Base-by-base conservation (phyloP, 2,329 filamentous ascomycete genomes). In the Rhynchosporium secalis region DNA sequence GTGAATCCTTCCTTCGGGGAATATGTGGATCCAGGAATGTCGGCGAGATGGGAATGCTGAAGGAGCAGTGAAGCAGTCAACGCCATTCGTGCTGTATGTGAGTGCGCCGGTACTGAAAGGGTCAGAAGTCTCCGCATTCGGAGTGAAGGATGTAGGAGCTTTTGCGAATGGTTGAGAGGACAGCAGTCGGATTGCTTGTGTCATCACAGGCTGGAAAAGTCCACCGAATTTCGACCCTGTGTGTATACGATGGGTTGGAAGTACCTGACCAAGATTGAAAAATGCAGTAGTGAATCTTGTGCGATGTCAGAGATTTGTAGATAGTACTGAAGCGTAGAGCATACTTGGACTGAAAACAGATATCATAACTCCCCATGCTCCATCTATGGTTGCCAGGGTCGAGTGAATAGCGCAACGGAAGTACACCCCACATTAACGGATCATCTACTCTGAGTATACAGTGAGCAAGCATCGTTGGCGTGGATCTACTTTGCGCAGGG, bases 1-100 rank as follows among this genome's bases (percentile, higher is more conserved):
- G 76, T 98, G 93, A 51, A 96, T 92, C 75, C 90, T 92, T 54
- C 92, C 95, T 77, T 99, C 95, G 12, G 95, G 95, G 75, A 98
- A 98, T 60, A 98, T 89, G 76, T 99, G 95, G 3, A 99, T 80
- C 95, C 95, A 99, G 49, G 86, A 85, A 75, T 90, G 83, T 51
- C 85, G 86, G 70, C 92, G 87, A 66, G 78, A 82, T 1, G 84
- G 75, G 74, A 90, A 93, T 54, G 86, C 83, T 1, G 91, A 87
- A 0, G 92, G 92, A 0, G 91, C 84, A 0, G 83, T 79, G 73
- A 91, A 90, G 43, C 76, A 77, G 75, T 94, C 90, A 15, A 71
- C 69, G 48, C 86, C 86, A 61, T 83, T 86, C 3, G 91, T 92
- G 4, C 85, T 86, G 76, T 86, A 92, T 46, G 78, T 78, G 6